These are phyloP conservation scores for Scedosporium boydii DNA, from an alignment of 2,329 filamentous ascomycete genomes.

Conservation along the genomic window DNA sequence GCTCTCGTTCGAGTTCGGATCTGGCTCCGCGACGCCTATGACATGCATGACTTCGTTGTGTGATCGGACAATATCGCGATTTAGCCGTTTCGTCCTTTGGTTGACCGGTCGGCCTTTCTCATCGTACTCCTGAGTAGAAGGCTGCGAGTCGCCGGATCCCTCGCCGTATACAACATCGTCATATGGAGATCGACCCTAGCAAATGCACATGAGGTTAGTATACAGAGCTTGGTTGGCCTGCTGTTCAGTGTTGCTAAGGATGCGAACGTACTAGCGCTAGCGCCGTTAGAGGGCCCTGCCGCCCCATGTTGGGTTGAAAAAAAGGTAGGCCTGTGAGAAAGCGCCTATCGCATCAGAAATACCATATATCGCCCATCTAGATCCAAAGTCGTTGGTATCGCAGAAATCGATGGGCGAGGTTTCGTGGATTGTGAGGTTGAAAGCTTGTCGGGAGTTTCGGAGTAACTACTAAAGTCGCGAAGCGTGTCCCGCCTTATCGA, in stretches of 20 bases:
- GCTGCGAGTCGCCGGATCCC: conserved; percentile 29
- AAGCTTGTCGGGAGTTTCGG: background rate
- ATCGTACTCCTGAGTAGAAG: conserved; percentile 41
- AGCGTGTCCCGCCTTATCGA: conserved; percentile 8
- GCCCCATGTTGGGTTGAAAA: conserved; percentile 33
- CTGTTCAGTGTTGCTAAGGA: background rate
- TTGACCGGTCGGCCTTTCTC: conserved; percentile 47
- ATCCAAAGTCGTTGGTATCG: conserved; percentile 2
- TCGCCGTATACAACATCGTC: conserved; percentile 45
- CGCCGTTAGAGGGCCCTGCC: conserved; percentile 46
- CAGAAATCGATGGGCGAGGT: background rate
- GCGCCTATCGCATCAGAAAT: too few relatives aligned
- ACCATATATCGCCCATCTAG: too few relatives aligned
- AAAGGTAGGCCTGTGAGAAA: background rate
- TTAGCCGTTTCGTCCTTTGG: conserved; percentile 42
- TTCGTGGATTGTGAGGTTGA: background rate
- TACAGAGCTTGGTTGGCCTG: background rate
- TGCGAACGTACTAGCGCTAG: conserved; percentile 38
- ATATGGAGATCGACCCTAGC: conserved; percentile 49
- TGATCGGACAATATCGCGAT: conserved; percentile 46
- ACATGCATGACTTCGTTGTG: conserved; percentile 57
- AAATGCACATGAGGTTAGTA: background rate
- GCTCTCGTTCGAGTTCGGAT: conserved; percentile 31
- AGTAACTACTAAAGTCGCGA: background rate
- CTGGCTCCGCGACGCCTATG: conserved; percentile 52